phyloP scores from a whole-genome alignment of 2,329 filamentous ascomycete species.

The Corinectria fuckeliana region DNA sequence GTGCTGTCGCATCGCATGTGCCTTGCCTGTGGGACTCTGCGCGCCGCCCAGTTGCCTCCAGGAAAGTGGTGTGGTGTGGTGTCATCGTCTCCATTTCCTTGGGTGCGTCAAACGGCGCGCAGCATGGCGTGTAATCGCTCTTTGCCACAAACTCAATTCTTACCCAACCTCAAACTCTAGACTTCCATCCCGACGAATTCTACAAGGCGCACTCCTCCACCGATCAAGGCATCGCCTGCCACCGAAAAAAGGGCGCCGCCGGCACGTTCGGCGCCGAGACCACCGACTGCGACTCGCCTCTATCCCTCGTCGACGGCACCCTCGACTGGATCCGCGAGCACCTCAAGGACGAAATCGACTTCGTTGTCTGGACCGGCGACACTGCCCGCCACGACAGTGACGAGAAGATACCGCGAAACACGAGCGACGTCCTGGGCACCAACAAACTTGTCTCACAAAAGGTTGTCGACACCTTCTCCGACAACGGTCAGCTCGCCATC shows the following conservation, averaged over 20 bases:
- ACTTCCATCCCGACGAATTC: slow-evolving; percentile 89
- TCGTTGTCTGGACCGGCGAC: slow-evolving; percentile 92
- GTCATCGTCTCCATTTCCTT: background rate
- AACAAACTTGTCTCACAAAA: slow-evolving; percentile 80
- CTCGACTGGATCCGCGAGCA: slow-evolving; percentile 87
- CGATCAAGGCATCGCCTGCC: slow-evolving; percentile 73
- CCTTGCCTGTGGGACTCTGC: background rate
- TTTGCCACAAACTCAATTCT: slow-evolving; percentile 22
- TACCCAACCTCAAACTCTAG: slow-evolving; percentile 52
- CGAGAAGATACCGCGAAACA: slow-evolving; percentile 76
- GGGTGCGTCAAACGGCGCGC: background rate
- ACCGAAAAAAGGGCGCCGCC: slow-evolving; percentile 76
- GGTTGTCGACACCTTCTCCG: slow-evolving; percentile 76
- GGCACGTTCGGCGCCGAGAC: slow-evolving; percentile 86
- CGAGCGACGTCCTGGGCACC: slow-evolving; percentile 75
- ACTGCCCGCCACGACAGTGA: slow-evolving; percentile 90
- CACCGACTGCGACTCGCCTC: slow-evolving; percentile 86
- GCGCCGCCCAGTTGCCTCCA: background rate
- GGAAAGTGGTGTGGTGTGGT: slow-evolving; percentile 6
- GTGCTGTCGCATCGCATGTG: background rate
- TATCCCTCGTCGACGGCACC: slow-evolving; percentile 82
- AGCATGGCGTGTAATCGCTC: slow-evolving; percentile 17
- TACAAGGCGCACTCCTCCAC: slow-evolving; percentile 83
- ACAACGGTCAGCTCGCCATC: slow-evolving; percentile 65
- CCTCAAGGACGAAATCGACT: slow-evolving; percentile 80